phyloP scores from a whole-genome alignment of 2,329 filamentous ascomycete genomes.

The Orbilia ellipsospora region DNA sequence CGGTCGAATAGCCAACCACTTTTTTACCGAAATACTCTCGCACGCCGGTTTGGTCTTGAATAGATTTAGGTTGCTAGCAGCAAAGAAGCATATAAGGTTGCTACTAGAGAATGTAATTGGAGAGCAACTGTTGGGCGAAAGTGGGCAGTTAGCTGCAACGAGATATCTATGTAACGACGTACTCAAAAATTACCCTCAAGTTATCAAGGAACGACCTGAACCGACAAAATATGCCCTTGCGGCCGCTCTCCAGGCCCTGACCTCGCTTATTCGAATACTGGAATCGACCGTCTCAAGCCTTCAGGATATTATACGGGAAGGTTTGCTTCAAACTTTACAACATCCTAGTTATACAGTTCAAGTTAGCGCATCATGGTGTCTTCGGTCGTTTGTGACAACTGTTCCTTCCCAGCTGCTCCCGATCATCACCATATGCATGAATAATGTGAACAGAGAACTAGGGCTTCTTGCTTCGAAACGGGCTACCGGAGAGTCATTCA shows the following conservation, averaged over 20 bases:
- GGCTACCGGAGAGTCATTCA: constrained; percentile 72
- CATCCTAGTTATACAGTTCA: constrained; percentile 98
- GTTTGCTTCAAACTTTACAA: constrained; percentile 86
- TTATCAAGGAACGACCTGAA: constrained; percentile 84
- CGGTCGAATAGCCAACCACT: constrained; percentile 79
- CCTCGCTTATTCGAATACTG: constrained; percentile 79
- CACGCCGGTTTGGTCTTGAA: constrained; percentile 81
- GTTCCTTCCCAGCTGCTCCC: constrained; percentile 92
- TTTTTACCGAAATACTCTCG: constrained; percentile 82
- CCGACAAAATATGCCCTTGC: constrained; percentile 88
- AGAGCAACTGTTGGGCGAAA: constrained; percentile 83
- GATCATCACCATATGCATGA: constrained; percentile 95
- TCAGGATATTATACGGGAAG: constrained; percentile 85
- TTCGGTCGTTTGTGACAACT: constrained; percentile 86
- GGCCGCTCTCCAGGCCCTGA: constrained; percentile 79
- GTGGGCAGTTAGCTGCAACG: constrained; percentile 84
- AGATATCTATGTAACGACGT: constrained; percentile 85
- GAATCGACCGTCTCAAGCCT: constrained; percentile 83
- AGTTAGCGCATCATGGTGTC: constrained; percentile 84
- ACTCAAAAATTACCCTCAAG: constrained; percentile 93
- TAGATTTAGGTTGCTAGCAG: constrained; percentile 85
- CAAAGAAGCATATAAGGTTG: constrained; percentile 83
- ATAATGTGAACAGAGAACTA: constrained; percentile 88
- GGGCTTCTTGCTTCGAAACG: constrained; percentile 78
- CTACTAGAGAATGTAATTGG: constrained; percentile 87